phyloP scores from a whole-genome alignment of 148 eudicot species.

The Rhododendron henanense region DNA sequence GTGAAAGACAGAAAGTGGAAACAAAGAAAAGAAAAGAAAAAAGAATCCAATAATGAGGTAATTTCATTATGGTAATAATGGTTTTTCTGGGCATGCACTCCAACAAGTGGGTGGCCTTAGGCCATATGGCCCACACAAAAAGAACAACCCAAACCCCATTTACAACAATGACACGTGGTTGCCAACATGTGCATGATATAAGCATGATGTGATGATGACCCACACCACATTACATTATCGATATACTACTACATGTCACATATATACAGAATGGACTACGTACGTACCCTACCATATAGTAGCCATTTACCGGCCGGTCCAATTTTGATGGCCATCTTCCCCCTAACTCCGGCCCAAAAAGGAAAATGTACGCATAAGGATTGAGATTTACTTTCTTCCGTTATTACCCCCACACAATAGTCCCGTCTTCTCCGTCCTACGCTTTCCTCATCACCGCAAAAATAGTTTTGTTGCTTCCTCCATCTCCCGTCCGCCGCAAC shows the following conservation, averaged over 20 bases:
- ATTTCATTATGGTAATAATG: conserved; percentile 21
- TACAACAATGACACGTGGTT: conserved; percentile 42
- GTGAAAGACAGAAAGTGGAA: too few species aligned
- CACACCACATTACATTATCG: background rate
- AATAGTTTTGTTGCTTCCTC: conserved; percentile 39
- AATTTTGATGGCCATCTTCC: too few species aligned
- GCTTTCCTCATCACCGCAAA: too few species aligned
- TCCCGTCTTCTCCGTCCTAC: too few species aligned
- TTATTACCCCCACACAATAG: too few species aligned
- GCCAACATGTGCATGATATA: conserved; percentile 46
- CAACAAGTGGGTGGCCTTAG: conserved; percentile 15
- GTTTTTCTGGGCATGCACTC: conserved; percentile 19
- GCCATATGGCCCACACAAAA: conserved; percentile 20
- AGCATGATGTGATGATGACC: conserved; percentile 66
- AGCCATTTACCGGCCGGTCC: too few species aligned
- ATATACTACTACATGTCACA: background rate
- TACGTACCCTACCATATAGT: too few species aligned
- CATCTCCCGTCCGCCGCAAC: conserved; percentile 55
- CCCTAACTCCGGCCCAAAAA: too few species aligned
- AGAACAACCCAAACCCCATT: conserved; percentile 22
- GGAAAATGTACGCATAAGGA: too few species aligned
- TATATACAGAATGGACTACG: too few species aligned
- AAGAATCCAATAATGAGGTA: background rate
- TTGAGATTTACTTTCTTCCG: too few species aligned
- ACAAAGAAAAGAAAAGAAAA: background rate